Base-by-base conservation (phyloP, 768 basidiomycete species). In the Suillus plorans region DNA sequence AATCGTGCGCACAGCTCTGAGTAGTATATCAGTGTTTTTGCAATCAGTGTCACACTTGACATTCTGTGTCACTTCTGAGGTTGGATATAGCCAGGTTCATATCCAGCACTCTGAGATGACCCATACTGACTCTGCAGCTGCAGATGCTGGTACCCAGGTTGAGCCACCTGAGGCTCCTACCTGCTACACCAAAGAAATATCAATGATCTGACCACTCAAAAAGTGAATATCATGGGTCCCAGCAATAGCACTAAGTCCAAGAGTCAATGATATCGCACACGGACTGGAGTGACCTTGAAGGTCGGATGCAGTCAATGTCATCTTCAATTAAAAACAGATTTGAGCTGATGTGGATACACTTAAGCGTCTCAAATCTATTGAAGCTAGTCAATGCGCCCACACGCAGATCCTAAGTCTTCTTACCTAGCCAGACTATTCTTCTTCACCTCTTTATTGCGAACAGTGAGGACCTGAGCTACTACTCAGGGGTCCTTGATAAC, bases 221-320 rank as follows among this genome's bases (percentile, higher is more conserved):
- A n/a, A n/a, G n/a, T n/a, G n/a, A n/a, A n/a, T n/a, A n/a, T n/a
- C n/a, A n/a, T n/a, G n/a, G n/a, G n/a, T n/a, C n/a, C n/a, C n/a
- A n/a, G n/a, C n/a, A n/a, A n/a, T n/a, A n/a, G n/a, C n/a, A n/a
- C n/a, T n/a, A n/a, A n/a, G n/a, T n/a, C n/a, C n/a, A n/a, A n/a
- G n/a, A n/a, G n/a, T n/a, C n/a, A n/a, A n/a, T n/a, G n/a, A n/a
- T n/a, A n/a, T n/a, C n/a, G n/a, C n/a, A n/a, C n/a, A n/a, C n/a
- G n/a, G n/a, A n/a, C n/a, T n/a, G n/a, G n/a, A n/a, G n/a, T n/a
- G 63, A 97, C 77, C 79, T 97, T 98, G 80, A 97, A 78, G 6
- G 94, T 96, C 12, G 97, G 95, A 2, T n/a, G n/a, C n/a, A n/a
- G 97, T 99, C 77, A 99, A 72, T 89, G 61, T 84, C 86, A 67